Base-by-base conservation (phyloP, 495 filamentous ascomycete genomes). In the Talaromyces trachyspermus region DNA sequence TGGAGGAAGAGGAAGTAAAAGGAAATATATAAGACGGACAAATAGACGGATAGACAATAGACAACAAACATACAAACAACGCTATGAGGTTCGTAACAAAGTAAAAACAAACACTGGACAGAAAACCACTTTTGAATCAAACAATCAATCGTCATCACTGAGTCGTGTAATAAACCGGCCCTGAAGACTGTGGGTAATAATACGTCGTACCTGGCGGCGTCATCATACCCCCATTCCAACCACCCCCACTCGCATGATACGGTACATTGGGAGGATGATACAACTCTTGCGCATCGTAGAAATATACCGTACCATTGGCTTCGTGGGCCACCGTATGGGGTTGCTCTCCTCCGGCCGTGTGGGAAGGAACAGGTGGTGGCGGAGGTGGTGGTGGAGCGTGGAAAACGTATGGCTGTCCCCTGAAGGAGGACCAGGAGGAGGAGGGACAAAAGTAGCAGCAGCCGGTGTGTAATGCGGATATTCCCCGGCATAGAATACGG, bases 301-400 rank as follows among this genome's bases (percentile, higher is more conserved):
- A 99, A 63, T 95, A 97, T 3, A 95, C 89, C 71, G 90, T 96
- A 38, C 94, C 92, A 52, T 91, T 89, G 52, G 81, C 78, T 66
- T 97, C 92, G 58, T 95, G 90, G 2, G 89, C 88, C 40, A 97
- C 85, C 22, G 88, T 84, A 3, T 76, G 65, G 1, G 64, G 58
- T 60, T 72, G 52, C 57, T 77, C 63, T 37, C 70, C 60, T 56
- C 73, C 55, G 30, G 64, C 43, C 45, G 61, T 54, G 48, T 66
- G 53, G 57, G 60, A 58, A 51, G 82, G 62, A 17, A 74, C 65
- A 36, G 67, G 56, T 42, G 76, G 66, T 24, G 72, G 66, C 4
- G 56, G 58, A 22, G 75, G 55, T 27, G 81, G 71, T 65, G 15
- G 78, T 67, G n/a, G 63, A 63, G 39, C 22, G 23, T 42, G 39